Evolutionary conservation across 2,329 filamentous ascomycete genomes (phyloP), one percentile per base, ranked within the genome.

Genomic region (Aspergillus brasiliensis): DNA sequence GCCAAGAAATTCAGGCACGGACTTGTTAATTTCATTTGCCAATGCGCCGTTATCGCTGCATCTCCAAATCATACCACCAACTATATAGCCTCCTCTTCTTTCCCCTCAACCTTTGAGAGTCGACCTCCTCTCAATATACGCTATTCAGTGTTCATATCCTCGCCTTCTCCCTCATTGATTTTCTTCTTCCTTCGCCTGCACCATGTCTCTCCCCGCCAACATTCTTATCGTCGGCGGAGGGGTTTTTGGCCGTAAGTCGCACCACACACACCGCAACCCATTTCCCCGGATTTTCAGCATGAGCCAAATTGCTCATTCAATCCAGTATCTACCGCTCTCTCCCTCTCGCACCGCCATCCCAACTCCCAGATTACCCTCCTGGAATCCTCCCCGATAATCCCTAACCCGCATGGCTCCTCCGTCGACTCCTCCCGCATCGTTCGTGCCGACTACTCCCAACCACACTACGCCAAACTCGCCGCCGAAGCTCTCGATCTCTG

Each of bases 401-500:
- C 85, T 21, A 82, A 85, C 54, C 82, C 83, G 2, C 82, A 87
- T 68, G 84, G 82, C 56, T 83, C 84, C 10, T 85, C 82, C 62
- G 82, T 87, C 62, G 86, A 88, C 71, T 80, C 80, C 48, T 86
- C 83, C 21, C 84, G 86, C 58, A 88, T 88, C 65, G 81, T 88
- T 52, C 82, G 86, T 34, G 83, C 88, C 38, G 94, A 98, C 81
- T 98, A 98, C 72, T 88, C 91, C 5, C 88, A 94, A 71, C 79
- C 85, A 0, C 84, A 88, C 21, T 98, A 98, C 76, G 85, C 91
- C 5, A 79, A 82, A 15, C 86, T 98, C 48, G 92, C 89, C 19
- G 82, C 85, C 17, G 80, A 86, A 37, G 92, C 92, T 1, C 90
- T 91, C 69, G 75, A 81, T 87, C 91, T 86, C 89, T 67, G 82